These are phyloP conservation scores for Aspergillus glaucus DNA, from an alignment of 2,329 filamentous ascomycete species.

Conservation along the genomic window DNA sequence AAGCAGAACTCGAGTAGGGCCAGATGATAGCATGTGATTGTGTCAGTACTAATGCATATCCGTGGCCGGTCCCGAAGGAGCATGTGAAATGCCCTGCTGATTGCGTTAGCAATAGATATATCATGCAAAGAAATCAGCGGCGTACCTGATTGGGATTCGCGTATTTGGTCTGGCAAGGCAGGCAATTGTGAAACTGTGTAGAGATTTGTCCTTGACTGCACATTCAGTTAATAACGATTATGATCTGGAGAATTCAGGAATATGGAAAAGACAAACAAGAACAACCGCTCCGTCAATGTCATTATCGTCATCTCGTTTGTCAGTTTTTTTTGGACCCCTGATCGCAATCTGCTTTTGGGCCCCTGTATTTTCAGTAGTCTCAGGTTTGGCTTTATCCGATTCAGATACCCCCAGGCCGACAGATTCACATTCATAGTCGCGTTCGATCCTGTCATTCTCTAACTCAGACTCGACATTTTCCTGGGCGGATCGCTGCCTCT, in stretches of 20 bases:
- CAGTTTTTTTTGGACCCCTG: constrained; percentile 32
- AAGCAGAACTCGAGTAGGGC: constrained; percentile 60
- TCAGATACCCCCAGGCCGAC: neutral
- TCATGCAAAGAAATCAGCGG: constrained; percentile 7
- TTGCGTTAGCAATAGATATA: constrained; percentile 4
- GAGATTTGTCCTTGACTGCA: constrained; percentile 72
- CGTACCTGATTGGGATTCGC: constrained; percentile 60
- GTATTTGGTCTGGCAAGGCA: constrained; percentile 71
- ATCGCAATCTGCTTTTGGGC: constrained; percentile 29
- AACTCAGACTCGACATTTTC: constrained; percentile 18
- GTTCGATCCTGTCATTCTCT: neutral
- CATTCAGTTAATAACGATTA: constrained; percentile 7
- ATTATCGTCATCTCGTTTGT: constrained; percentile 20
- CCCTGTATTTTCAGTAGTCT: constrained; percentile 10
- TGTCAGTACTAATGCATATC: constrained; percentile 74
- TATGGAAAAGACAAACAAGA: constrained; percentile 24
- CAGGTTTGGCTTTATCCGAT: neutral
- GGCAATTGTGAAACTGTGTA: constrained; percentile 82
- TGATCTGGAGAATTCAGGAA: neutral
- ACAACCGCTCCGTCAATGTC: constrained; percentile 28
- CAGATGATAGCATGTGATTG: constrained; percentile 79
- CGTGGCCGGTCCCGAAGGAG: constrained; percentile 57
- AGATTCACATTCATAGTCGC: neutral
- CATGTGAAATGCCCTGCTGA: constrained; percentile 57
- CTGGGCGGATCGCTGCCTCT: constrained; percentile 41